Base-by-base conservation (phyloP, 805 yeast genomes). In the Tetrapisispora iriomotensis region DNA sequence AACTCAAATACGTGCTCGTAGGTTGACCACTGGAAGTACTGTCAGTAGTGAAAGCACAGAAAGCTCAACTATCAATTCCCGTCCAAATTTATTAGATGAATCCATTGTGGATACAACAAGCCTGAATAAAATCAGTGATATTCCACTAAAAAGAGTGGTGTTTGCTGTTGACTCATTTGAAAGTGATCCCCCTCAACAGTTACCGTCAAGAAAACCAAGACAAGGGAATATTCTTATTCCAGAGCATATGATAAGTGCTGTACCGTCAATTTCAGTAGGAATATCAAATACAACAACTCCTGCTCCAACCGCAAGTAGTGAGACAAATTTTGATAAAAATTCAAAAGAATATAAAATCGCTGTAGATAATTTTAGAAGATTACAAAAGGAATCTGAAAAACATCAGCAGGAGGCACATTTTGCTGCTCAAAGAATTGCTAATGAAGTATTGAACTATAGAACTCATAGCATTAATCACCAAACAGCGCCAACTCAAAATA, bases 161-260 rank as follows among this genome's bases (percentile, higher is more conserved):
- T 88, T 88, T 60, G 86, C 92, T 0, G 69, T 85, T 4, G 82
- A 82, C 37, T 75, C 79, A 38, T 72, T 86, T 44, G 70, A 68
- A 0, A 68, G 67, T 45, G 96, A 88, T 58, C 96, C 96, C 2
- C 95, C 95, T 1, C 96, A 88, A 54, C 95, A 87, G 56, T 82
- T 88, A 44, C 96, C 96, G 2, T 82, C 94, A 1, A 66, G 94
- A 53, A 72, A 70, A 43, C 96, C 96, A 6, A 69, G 79, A 47
- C 70, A 72, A 49, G 96, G 96, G 7, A 81, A 85, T 53, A 87
- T 80, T 18, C 68, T 73, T 9, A 68, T 74, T 14, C 85, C 88
- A 0, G 84, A 80, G 32, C 90, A 83, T 52, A 50, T 81, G 44
- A 43, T 65, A 23, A 58, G 67, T 15, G 77, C 80, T 0, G 75